A percentile compares a stretch with the other conserved stretches of the same genome.
phyloP scores from a whole-genome alignment of 257 asterid species.

The Salvia rosmarinus region DNA sequence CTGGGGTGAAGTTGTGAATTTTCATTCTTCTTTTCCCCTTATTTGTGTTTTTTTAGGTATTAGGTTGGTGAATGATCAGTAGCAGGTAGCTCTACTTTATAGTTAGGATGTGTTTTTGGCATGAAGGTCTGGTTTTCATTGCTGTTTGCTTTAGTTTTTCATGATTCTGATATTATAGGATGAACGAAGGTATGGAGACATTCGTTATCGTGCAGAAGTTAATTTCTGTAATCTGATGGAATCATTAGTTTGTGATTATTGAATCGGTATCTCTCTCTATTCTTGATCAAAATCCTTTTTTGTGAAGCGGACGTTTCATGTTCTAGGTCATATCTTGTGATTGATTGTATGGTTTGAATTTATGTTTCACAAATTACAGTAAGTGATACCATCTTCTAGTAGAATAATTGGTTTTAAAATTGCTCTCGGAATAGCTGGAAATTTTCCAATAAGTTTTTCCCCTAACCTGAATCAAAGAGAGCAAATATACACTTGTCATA shows the following conservation, averaged over 20 bases:
- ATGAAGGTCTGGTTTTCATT: background rate
- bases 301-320: conserved; percentile 4
- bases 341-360: background rate
- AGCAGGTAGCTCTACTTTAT: background rate
- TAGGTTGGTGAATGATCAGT: background rate
- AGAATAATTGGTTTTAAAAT: too few species aligned
- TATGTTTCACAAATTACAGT: background rate
- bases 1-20: background rate
- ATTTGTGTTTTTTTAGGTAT: background rate
- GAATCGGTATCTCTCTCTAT: background rate
- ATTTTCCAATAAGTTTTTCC: too few species aligned
- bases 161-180: conserved; percentile 12
- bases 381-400: too few species aligned
- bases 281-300: background rate
- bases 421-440: too few species aligned
- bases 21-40: background rate
- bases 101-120: background rate
- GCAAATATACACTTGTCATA: background rate
- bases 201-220: background rate
- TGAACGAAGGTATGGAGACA: background rate
- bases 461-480: background rate
- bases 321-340: conserved; percentile 1
- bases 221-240: background rate
- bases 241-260: background rate
- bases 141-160: background rate